Evolutionary conservation across 2,329 filamentous ascomycete species (phyloP), one percentile per base, ranked within the genome.

Genomic region (Trichophaea hybrida): DNA sequence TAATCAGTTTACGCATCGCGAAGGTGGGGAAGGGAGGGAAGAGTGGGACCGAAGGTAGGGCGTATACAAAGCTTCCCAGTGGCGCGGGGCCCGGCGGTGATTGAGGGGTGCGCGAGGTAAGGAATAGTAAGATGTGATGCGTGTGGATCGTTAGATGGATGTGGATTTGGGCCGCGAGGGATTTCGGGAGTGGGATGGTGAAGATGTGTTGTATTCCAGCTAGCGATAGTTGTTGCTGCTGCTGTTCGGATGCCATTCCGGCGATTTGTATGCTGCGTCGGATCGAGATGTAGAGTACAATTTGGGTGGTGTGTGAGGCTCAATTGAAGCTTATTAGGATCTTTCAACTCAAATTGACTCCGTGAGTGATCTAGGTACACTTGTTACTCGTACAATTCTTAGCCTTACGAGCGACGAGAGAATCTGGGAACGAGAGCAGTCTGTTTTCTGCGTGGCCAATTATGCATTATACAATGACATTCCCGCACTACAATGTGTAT

Each of bases 21-120:
- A 24, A 24, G 24, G 24, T 24, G 24, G 24, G 12, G 49, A 12
- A 37, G 49, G 17, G 43, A 31, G 52, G 44, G 51, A 24, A 43
- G 53, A 54, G 56, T 70, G 76, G 68, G 75, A 95, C 93, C 74
- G 95, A 86, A 13, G 93, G 91, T 71, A 98, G 80, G 2, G 90
- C 87, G 71, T 95, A 97, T 50, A 97, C 87, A 70, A 97, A 91
- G 54, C 88, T 95, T 2, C 93, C 91, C 73, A 97, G 78, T 54
- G 79, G 75, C 44, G 79, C 61, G 32, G 55, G 61, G n/a, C 62
- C 40, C 43, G 57, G 48, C 4, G 64, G 55, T 1, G 61, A 57
- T 49, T 66, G 56, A 59, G 52, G 43, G 32, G 76, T 70, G 2
- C 78, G 75, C 0, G 82, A 84, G 0, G 81, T 80, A 50, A 85